Base-by-base conservation (phyloP, 129 eudicot genomes). In the Saussurea involucrata region DNA sequence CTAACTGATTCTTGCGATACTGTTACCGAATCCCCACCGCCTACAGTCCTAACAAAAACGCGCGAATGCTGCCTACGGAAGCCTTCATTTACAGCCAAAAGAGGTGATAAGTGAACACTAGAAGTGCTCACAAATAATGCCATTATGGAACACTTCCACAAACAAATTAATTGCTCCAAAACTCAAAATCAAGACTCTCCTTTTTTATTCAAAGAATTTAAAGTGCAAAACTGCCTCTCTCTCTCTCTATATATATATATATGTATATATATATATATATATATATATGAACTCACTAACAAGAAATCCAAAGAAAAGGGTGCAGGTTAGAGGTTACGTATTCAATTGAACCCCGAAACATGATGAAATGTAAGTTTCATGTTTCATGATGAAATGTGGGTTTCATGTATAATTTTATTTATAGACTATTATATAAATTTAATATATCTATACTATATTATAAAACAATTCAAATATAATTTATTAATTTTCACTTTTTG, bases 31-130 rank as follows among this genome's bases (percentile, higher is more conserved):
- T 88, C 86, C 63, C 66, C 74, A 65, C 78, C 74, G 24, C 77
- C 75, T 28, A 63, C 74, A 83, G 95, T 83, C 66, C 76, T 55
- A 79, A 80, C 78, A 57, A 31, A 78, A 80, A 70, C 76, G 65
- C 83, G 55, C 21, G 69, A 73, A 74, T 69, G 74, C 65, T 71
- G 77, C 72, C 80, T 85, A 66, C 5, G 68, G 66, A 53, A 53
- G 5, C 66, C 85, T 68, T 72, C 60, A 27, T 72, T 82, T 24
- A 73, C 20, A 55, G 78, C 40, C 57, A 68, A 73, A 87, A 24
- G 49, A 64, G 85, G 80, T 2, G 91, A 76, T 60, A 72, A 37
- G 61, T 44, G 65, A 61, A 70, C 18, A 11, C 64, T 37, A n/a
- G 17, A 78, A 78, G 21, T 70, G 76, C 34, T 60, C 71, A 70